Evolutionary conservation across 495 filamentous ascomycete species (phyloP).

Genomic region (Letharia lupina): DNA sequence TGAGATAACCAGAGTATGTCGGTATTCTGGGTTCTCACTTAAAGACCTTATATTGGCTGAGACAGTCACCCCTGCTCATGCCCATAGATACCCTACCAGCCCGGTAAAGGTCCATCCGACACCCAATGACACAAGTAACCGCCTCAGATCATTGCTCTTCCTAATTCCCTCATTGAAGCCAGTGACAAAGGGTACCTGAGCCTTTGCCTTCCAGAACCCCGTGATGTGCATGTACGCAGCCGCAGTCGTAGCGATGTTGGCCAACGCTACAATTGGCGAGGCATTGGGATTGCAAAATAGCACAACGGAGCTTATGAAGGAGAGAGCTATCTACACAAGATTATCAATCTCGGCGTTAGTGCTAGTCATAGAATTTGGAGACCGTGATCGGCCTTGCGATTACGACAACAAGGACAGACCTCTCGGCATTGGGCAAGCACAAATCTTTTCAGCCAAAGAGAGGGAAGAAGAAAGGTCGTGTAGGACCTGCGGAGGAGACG

Average conservation of each 20-base stretch:
- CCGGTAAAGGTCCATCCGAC: background rate
- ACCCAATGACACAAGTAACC: constrained; percentile 1
- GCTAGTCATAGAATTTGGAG: background rate
- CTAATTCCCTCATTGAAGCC: constrained; percentile 33
- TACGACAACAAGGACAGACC: background rate
- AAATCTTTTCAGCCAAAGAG: background rate
- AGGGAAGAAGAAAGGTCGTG: background rate
- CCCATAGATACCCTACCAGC: background rate
- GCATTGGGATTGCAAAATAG: background rate
- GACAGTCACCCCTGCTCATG: background rate
- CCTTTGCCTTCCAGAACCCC: constrained; percentile 30
- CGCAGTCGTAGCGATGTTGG: background rate
- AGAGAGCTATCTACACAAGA: background rate
- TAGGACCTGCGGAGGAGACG: background rate
- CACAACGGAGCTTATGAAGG: background rate
- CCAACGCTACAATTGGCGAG: background rate
- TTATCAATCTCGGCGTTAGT: background rate
- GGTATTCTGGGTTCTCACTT: background rate
- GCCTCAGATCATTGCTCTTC: constrained; percentile 19
- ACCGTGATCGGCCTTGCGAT: background rate
- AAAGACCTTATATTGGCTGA: background rate
- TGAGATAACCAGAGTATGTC: background rate
- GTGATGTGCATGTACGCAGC: constrained; percentile 23
- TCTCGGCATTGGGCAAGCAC: background rate
- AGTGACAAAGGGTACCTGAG: constrained; percentile 31